Percentiles rank a stretch among this genome's conserved stretches.
These are phyloP conservation scores for Linnemannia elongata DNA, from an alignment of 192 early-diverging fungal genomes.

Conservation along the genomic window DNA sequence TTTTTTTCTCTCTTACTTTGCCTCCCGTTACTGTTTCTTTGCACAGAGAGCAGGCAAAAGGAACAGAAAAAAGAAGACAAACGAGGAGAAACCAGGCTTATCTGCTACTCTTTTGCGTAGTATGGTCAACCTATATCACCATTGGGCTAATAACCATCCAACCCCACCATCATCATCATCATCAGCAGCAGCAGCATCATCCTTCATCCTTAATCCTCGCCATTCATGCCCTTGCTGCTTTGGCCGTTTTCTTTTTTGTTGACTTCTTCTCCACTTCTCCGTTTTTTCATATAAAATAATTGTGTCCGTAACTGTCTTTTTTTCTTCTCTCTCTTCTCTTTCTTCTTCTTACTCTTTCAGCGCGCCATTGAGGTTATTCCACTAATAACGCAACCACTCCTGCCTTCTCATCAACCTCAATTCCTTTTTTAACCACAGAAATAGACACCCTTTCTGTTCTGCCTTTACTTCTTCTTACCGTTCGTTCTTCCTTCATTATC, in stretches of 20 bases:
- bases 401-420: no score
- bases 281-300: neutral
- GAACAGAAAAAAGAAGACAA: neutral
- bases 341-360: neutral
- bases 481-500: neutral
- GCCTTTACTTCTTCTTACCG: no score
- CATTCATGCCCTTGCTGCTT: conserved; percentile 1
- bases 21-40: neutral
- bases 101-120: neutral
- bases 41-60: neutral
- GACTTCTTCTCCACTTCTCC: neutral
- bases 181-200: neutral
- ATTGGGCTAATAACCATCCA: neutral
- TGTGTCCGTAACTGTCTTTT: neutral
- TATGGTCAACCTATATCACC: neutral
- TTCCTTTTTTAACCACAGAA: no score
- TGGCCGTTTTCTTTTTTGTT: conserved; percentile 8
- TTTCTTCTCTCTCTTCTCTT: neutral
- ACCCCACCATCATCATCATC: neutral
- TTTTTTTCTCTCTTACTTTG: neutral
- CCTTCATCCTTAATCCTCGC: neutral
- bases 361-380: neutral
- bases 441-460: no score
- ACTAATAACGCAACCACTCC: no score
- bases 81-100: neutral